phyloP scores from a whole-genome alignment of 352 stramenopile genomes.

The Phytophthora sp. region DNA sequence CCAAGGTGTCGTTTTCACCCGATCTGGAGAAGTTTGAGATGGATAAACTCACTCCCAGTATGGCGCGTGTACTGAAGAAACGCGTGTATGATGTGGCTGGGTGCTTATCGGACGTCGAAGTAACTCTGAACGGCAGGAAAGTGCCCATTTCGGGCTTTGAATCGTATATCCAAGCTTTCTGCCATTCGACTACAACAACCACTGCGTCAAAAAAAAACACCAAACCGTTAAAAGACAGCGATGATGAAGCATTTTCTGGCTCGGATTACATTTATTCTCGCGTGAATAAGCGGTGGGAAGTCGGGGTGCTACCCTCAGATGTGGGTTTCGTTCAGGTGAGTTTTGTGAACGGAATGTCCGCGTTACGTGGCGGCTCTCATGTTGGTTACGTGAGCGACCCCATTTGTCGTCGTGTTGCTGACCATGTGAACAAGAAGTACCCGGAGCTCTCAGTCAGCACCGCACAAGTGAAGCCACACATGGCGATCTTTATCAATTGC shows the following conservation, averaged over 20 bases:
- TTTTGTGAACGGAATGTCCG: conserved; percentile 99
- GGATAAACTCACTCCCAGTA: conserved; percentile 93
- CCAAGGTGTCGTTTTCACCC: conserved; percentile 97
- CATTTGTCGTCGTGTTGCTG: conserved; percentile 86
- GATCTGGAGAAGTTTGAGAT: conserved; percentile 98
- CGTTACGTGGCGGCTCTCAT: conserved; percentile 96
- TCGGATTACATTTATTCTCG: conserved; percentile 92
- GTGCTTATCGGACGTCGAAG: conserved; percentile 92
- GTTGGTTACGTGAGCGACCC: conserved; percentile 91
- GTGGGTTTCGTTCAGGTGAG: conserved; percentile 97
- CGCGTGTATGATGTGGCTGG: conserved; percentile 99
- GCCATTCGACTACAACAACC: conserved; percentile 57
- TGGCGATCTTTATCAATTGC: conserved; percentile 98
- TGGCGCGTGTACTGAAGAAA: conserved; percentile 94
- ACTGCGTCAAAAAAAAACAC: neutral
- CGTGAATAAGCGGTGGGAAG: conserved; percentile 96
- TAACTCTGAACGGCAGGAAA: conserved; percentile 92
- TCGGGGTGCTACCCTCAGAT: conserved; percentile 92
- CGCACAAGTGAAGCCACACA: conserved; percentile 97
- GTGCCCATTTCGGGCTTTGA: conserved; percentile 95
- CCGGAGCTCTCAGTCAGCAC: conserved; percentile 92
- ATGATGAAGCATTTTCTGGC: conserved; percentile 70
- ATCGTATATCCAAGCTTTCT: conserved; percentile 95
- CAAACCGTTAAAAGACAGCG: conserved; percentile 22
- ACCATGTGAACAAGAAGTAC: conserved; percentile 97